A percentile compares a stretch with the other conserved stretches of the same genome.
These are phyloP conservation scores for Penicillium freii DNA, from an alignment of 2,329 filamentous ascomycete genomes.

Conservation along the genomic window DNA sequence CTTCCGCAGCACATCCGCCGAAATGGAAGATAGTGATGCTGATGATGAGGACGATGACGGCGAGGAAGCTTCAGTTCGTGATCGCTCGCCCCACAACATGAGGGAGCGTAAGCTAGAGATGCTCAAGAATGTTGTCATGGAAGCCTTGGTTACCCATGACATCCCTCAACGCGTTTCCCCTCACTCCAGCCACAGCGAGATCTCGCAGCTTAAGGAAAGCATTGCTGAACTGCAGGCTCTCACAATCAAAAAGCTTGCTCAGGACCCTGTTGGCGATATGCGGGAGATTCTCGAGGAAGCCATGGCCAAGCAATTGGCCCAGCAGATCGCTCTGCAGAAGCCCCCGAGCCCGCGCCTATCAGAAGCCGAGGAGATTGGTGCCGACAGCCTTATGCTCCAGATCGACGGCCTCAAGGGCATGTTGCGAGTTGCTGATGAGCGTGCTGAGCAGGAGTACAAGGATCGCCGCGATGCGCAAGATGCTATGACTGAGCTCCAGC, in stretches of 20 bases:
- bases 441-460: conserved; percentile 63
- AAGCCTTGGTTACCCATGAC: conserved; percentile 58
- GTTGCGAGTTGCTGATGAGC: conserved; percentile 61
- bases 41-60: conserved; percentile 79
- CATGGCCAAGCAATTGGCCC: conserved; percentile 57
- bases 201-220: conserved; percentile 40
- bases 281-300: conserved; percentile 63
- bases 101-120: conserved; percentile 79
- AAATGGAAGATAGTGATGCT: conserved; percentile 76
- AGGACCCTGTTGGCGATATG: conserved; percentile 52
- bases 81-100: conserved; percentile 65
- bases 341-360: conserved; percentile 46
- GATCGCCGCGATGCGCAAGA: conserved; percentile 68
- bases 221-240: conserved; percentile 43
- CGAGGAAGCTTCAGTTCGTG: conserved; percentile 58
- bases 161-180: conserved; percentile 26
- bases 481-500: conserved; percentile 68
- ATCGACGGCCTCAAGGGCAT: conserved; percentile 69
- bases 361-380: conserved; percentile 53
- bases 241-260: conserved; percentile 36
- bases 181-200: conserved; percentile 34
- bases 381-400: conserved; percentile 53
- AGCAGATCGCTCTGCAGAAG: conserved; percentile 30
- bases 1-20: conserved; percentile 67
- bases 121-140: conserved; percentile 65